phyloP scores from a whole-genome alignment of 2,329 filamentous ascomycete genomes.

The Cytospora mali region DNA sequence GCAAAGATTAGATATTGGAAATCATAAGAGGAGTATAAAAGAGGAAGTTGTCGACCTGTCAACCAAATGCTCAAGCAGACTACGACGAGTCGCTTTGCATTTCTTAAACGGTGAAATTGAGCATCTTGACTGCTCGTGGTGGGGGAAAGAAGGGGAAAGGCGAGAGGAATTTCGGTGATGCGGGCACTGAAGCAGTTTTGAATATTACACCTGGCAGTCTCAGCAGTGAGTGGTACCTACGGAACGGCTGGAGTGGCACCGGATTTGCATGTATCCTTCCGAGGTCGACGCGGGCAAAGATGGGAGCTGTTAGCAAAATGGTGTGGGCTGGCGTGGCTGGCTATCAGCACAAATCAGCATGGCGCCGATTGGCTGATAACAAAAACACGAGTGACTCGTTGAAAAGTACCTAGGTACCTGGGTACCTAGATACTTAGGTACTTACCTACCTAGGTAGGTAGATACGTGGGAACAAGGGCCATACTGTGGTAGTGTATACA shows the following conservation, averaged over 20 bases:
- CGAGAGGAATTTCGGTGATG: slow-evolving; percentile 34
- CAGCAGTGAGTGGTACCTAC: slow-evolving; percentile 4
- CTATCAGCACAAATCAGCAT: neutral
- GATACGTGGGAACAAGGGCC: too few relatives aligned
- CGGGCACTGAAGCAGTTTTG: slow-evolving; percentile 41
- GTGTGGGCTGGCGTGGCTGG: slow-evolving; percentile 1
- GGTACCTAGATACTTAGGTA: too few relatives aligned
- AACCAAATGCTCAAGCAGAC: slow-evolving; percentile 51
- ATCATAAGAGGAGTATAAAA: slow-evolving; percentile 30
- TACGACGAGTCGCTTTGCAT: slow-evolving; percentile 56
- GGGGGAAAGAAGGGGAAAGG: slow-evolving; percentile 44
- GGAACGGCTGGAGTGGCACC: neutral
- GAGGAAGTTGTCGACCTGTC: slow-evolving; percentile 35
- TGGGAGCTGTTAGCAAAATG: neutral
- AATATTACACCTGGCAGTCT: slow-evolving; percentile 30
- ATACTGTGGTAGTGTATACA: too few relatives aligned
- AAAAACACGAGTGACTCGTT: neutral
- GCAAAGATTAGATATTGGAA: slow-evolving; percentile 23
- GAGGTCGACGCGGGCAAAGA: neutral
- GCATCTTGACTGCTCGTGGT: slow-evolving; percentile 59
- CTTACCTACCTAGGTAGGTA: too few relatives aligned
- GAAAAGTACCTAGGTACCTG: neutral
- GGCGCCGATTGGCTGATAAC: slow-evolving; percentile 1
- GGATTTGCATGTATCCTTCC: neutral
- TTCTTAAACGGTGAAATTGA: slow-evolving; percentile 55